A percentile compares a stretch with the other conserved stretches of the same genome.
phyloP scores from a whole-genome alignment of 2,329 filamentous ascomycete species.

The Teratosphaeria pseudoeucalypti region DNA sequence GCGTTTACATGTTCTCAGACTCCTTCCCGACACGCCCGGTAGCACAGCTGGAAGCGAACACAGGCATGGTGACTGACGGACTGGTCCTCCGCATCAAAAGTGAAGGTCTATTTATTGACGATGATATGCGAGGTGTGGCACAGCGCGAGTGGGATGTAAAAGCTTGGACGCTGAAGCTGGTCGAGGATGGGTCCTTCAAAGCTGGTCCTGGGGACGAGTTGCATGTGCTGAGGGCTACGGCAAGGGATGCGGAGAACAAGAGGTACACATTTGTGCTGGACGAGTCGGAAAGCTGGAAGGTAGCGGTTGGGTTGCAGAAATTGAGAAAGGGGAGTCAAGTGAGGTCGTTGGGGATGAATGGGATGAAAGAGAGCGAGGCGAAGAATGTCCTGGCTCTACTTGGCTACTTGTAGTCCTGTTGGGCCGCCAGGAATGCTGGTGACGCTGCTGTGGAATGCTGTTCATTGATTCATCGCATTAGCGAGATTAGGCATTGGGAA shows the following conservation, averaged over 20 bases:
- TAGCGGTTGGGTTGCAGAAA: constrained; percentile 47
- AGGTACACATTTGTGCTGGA: constrained; percentile 52
- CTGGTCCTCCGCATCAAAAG: constrained; percentile 85
- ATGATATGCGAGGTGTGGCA: constrained; percentile 81
- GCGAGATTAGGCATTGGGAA: neutral
- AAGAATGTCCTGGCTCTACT: constrained; percentile 25
- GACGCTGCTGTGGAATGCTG: neutral
- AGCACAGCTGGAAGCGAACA: constrained; percentile 79
- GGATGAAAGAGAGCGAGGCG: constrained; percentile 39
- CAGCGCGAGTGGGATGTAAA: constrained; percentile 98
- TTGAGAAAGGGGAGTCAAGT: constrained; percentile 47
- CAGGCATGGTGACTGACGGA: constrained; percentile 79
- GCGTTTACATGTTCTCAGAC: constrained; percentile 87
- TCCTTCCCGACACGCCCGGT: constrained; percentile 78
- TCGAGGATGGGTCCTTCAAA: constrained; percentile 50
- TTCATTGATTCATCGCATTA: neutral
- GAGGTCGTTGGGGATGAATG: constrained; percentile 42
- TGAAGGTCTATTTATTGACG: constrained; percentile 92
- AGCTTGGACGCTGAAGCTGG: constrained; percentile 87
- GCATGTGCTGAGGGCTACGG: constrained; percentile 47
- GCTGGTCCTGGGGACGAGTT: constrained; percentile 26
- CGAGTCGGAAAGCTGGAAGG: constrained; percentile 52
- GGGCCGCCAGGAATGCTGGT: neutral
- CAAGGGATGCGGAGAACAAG: constrained; percentile 51
- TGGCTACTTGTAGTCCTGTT: constrained; percentile 7